Evolutionary conservation across 164 flowering plant species (phyloP).

Genomic region (Aristolochia contorta): DNA sequence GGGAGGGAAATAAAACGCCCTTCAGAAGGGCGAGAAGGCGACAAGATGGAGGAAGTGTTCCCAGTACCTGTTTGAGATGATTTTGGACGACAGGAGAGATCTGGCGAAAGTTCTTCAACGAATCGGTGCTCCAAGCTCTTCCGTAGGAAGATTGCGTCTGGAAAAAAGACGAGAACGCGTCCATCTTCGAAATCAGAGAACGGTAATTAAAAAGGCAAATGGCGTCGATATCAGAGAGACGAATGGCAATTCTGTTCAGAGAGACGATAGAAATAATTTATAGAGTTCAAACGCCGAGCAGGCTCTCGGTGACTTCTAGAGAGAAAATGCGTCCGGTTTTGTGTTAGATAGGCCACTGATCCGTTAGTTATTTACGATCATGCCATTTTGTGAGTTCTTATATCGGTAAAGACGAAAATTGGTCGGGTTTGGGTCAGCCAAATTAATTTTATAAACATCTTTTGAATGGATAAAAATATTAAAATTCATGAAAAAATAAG

Average conservation of each 20-base stretch:
- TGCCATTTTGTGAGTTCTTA: background rate
- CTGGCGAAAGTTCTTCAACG: conserved; percentile 19
- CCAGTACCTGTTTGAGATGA: conserved; percentile 15
- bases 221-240: too few species aligned
- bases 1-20: background rate
- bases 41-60: background rate
- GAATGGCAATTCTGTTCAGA: background rate
- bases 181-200: conserved; percentile 1
- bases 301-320: too few species aligned
- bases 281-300: too few species aligned
- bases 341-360: background rate
- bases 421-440: too few species aligned
- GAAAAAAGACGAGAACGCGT: conserved; percentile 14
- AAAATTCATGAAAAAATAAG: too few species aligned
- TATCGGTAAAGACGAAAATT: too few species aligned
- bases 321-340: too few species aligned
- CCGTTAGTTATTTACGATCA: background rate
- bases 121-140: conserved; percentile 10
- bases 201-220: too few species aligned
- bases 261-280: too few species aligned
- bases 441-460: too few species aligned
- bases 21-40: background rate
- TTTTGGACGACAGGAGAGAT: conserved; percentile 18
- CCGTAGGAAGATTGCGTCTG: conserved; percentile 7
- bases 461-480: too few species aligned